Conservation (phyloP, 805 yeast genomes). For the Aciculoconidium aculeatum region DNA sequence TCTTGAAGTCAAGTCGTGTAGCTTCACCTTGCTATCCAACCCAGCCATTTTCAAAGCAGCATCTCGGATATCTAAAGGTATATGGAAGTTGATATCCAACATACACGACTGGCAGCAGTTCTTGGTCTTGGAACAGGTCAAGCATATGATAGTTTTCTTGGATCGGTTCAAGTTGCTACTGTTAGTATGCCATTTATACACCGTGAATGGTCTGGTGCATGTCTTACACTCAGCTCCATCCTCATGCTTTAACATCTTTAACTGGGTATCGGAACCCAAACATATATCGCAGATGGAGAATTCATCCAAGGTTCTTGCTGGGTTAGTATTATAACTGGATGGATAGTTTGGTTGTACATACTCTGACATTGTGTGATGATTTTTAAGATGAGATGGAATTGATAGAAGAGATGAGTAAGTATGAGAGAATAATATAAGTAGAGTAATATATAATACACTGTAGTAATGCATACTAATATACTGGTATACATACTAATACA, state of each 20-base stretch:
- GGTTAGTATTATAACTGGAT: too few relatives aligned
- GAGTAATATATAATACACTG: too few relatives aligned
- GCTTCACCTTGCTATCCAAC: constrained; percentile 20
- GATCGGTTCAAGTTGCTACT: constrained; percentile 35
- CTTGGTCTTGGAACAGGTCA: constrained; percentile 69
- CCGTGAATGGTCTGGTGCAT: constrained; percentile 81
- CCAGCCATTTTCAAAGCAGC: constrained; percentile 73
- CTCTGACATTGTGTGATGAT: too few relatives aligned
- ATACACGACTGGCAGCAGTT: constrained; percentile 88
- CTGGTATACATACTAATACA: too few relatives aligned
- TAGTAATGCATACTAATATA: too few relatives aligned
- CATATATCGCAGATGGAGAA: constrained; percentile 69
- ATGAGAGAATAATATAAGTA: too few relatives aligned
- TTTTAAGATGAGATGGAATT: too few relatives aligned
- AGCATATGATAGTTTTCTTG: constrained; percentile 66
- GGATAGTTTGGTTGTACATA: too few relatives aligned
- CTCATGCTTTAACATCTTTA: constrained; percentile 66
- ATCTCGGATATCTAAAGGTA: constrained; percentile 76
- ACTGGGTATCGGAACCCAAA: constrained; percentile 58
- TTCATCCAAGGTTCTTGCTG: constrained; percentile 11
- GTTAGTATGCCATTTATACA: constrained; percentile 65
- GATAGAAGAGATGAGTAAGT: too few relatives aligned
- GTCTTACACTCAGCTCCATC: constrained; percentile 79
- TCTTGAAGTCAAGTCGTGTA: constrained; percentile 10
- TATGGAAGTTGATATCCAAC: constrained; percentile 73